Base-by-base conservation (phyloP, 192 early-diverging fungal genomes). In the Backusella sp. region DNA sequence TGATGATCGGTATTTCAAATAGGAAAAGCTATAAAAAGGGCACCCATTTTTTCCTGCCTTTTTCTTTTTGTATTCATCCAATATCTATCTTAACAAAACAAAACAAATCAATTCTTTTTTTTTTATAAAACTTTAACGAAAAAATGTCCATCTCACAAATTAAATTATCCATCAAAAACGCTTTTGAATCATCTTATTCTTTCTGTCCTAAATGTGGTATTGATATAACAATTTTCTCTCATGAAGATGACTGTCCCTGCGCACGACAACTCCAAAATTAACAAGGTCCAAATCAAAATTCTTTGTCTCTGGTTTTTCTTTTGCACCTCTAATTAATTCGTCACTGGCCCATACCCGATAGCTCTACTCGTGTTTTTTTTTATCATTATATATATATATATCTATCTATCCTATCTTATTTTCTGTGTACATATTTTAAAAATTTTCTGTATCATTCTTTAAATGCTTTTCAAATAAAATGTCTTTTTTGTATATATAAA, bases 191-290 rank as follows among this genome's bases (percentile, higher is more conserved):
- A 7, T 56, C 36, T 46, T 73, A 73, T 53, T 59, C 49, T 0
- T 73, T 73, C 52, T 73, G 72, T 35, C 72, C 72, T 35, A 73
- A 73, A 23, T 73, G 72, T 36, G 72, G 72, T 59, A 53, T 73
- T 5, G 72, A 73, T 37, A 36, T 65, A 15, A 56, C 72, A 32
- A 49, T 56, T n/a, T 73, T 59, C n/a, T 73, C 72, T 35, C 72
- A 73, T 59, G 72, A 73, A 62, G 72, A 73, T 8, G 46, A 56
- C 15, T 73, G 72, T 21, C 72, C 72, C 12, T 68, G 67, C n/a
- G 30, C 35, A 68, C 67, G 67, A 34, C 35, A 68, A 17, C 28
- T 34, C 65, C n/a, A 21, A 56, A 56, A 26, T 21, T n/a, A 56
- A 21, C 21, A 21, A 56, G n/a, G n/a, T 23, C 19, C 21, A 26